These are phyloP conservation scores for Pneumocystis oryctolagi DNA, from an alignment of 1,139 yeast genomes.

Conservation along the genomic window DNA sequence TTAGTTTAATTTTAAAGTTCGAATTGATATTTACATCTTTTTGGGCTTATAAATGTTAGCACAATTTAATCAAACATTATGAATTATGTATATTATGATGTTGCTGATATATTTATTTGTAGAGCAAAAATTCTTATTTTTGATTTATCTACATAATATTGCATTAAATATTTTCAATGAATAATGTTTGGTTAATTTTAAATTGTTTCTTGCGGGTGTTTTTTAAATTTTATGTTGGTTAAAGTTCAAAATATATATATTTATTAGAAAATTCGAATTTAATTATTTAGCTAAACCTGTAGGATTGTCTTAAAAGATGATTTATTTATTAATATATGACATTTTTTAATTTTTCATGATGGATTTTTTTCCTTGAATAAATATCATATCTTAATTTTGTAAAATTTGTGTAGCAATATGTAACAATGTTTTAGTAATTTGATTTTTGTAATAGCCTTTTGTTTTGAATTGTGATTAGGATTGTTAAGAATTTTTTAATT, in stretches of 20 bases:
- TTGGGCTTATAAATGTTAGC: not conserved
- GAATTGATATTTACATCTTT: not conserved
- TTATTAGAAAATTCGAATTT: not conserved
- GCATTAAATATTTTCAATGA: not conserved
- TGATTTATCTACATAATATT: not conserved
- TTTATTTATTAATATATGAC: not conserved
- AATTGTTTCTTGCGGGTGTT: not conserved
- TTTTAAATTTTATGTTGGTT: not conserved
- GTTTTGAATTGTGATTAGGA: not conserved
- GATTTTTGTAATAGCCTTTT: not conserved
- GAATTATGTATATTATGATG: not conserved
- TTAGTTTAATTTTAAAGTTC: not conserved
- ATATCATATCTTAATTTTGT: not conserved
- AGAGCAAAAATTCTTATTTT: not conserved
- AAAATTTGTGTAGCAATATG: not conserved
- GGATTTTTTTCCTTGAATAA: not conserved
- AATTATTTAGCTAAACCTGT: not conserved
- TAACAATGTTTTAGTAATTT: not conserved
- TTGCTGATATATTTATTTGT: not conserved
- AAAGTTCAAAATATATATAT: not conserved
- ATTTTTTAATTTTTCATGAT: not conserved
- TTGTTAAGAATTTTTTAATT: not conserved
- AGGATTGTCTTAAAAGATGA: not conserved
- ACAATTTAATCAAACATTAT: not conserved
- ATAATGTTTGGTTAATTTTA: not conserved